Evolutionary conservation across 2,329 filamentous ascomycete species (phyloP).

Genomic region (Hypoxylon sp.): DNA sequence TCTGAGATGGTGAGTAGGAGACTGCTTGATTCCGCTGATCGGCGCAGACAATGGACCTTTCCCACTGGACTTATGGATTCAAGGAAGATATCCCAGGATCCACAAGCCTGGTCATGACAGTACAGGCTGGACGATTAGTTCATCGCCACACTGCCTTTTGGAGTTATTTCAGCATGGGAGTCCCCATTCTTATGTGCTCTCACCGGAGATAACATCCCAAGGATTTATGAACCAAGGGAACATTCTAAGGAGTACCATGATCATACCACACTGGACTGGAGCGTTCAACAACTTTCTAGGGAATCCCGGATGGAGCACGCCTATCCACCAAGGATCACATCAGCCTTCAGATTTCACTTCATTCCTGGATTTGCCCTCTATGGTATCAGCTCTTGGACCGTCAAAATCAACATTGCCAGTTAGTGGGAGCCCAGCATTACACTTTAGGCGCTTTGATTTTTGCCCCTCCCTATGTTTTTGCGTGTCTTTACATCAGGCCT

Average conservation of each 20-base stretch:
- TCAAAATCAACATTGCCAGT: conserved; percentile 12
- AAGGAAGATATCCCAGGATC: conserved; percentile 3
- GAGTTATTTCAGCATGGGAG: conserved; percentile 19
- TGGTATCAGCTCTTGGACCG: not conserved
- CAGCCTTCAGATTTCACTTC: not conserved
- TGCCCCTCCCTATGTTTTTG: conserved; percentile 6
- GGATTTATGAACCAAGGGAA: conserved; percentile 14
- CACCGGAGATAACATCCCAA: conserved; percentile 10
- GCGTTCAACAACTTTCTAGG: not conserved
- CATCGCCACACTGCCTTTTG: conserved; percentile 12
- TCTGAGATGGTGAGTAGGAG: conserved; percentile 17
- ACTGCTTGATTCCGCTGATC: conserved; percentile 37
- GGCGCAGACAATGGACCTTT: conserved; percentile 22
- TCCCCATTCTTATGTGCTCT: conserved; percentile 5
- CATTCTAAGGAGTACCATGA: conserved; percentile 6
- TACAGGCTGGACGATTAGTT: conserved; percentile 28
- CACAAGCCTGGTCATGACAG: conserved; percentile 36
- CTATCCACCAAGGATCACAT: conserved; percentile 4
- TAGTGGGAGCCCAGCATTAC: conserved; percentile 14
- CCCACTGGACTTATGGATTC: conserved; percentile 23
- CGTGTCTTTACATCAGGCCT: conserved; percentile 1
- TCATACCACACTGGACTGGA: conserved; percentile 9
- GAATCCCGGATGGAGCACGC: not conserved
- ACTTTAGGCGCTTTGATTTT: conserved; percentile 6
- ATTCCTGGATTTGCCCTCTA: conserved; percentile 1